Conservation (phyloP, 2,329 filamentous ascomycete species). For the Chaetothyriales sp. region DNA sequence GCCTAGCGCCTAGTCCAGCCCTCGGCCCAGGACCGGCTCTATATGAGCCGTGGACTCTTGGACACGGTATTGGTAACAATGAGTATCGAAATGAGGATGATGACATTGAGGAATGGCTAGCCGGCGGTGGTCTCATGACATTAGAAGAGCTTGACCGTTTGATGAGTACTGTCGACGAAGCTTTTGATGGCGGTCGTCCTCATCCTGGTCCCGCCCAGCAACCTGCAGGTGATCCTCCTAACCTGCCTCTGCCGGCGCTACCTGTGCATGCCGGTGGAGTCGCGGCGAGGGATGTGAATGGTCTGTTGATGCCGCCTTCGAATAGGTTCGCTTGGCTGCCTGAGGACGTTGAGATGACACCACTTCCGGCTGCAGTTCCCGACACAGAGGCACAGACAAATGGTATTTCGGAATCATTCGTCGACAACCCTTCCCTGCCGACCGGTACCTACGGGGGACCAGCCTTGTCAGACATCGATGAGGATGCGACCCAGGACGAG, state of each 20-base stretch:
- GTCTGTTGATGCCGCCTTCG: background rate
- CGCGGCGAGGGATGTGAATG: background rate
- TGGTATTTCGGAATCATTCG: background rate
- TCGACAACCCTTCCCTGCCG: background rate
- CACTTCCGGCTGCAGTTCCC: background rate
- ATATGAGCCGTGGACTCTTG: too few species aligned
- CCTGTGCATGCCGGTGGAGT: background rate
- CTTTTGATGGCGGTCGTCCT: background rate
- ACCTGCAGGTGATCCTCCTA: background rate
- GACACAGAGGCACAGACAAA: too few species aligned
- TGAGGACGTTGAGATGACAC: background rate
- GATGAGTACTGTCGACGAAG: background rate
- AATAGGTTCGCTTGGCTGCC: background rate
- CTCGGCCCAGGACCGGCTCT: background rate
- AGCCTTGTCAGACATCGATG: background rate
- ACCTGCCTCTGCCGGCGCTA: background rate
- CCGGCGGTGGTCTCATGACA: background rate
- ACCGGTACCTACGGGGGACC: background rate
- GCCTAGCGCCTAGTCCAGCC: background rate
- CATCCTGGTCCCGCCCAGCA: background rate
- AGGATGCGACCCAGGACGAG: background rate
- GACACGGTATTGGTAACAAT: too few species aligned
- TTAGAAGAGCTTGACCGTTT: background rate
- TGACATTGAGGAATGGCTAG: too few species aligned
- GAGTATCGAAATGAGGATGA: too few species aligned